phyloP scores from a whole-genome alignment of 176 grass and related monocot genomes.

The Ananas comosus region DNA sequence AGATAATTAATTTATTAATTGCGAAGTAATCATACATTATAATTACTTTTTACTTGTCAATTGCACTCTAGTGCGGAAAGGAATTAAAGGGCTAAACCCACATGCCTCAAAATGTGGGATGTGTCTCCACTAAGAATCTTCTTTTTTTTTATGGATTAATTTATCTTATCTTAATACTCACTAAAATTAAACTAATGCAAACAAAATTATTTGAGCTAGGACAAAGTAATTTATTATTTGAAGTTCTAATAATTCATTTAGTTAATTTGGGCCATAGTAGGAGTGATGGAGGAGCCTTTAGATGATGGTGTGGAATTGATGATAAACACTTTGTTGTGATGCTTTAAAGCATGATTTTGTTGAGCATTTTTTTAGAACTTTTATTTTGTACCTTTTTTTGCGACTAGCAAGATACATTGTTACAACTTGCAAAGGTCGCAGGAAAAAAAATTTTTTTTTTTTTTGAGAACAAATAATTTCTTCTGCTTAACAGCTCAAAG shows the following conservation, averaged over 20 bases:
- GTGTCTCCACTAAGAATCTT: constrained; percentile 23
- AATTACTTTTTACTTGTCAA: constrained; percentile 22
- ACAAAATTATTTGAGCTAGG: background rate
- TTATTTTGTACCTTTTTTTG: too few species aligned
- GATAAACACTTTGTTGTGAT: background rate
- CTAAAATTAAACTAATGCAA: background rate
- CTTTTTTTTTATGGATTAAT: background rate
- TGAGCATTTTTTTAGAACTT: background rate
- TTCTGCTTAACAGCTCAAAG: too few species aligned
- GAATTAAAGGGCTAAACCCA: constrained; percentile 33
- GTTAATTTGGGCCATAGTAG: background rate
- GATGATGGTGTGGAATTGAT: background rate
- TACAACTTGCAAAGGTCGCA: too few species aligned
- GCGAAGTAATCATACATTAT: constrained; percentile 9
- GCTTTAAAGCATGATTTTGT: background rate
- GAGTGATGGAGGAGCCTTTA: background rate
- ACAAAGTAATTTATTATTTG: background rate
- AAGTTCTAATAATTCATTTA: background rate
- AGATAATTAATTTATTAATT: background rate
- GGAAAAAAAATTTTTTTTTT: too few species aligned
- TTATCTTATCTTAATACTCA: background rate
- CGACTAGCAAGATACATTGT: too few species aligned
- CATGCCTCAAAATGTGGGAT: constrained; percentile 40
- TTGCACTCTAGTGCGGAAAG: constrained; percentile 59
- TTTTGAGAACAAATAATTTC: too few species aligned